Base-by-base conservation (phyloP, 192 early-diverging fungal species). In the Coemansia sp. region DNA sequence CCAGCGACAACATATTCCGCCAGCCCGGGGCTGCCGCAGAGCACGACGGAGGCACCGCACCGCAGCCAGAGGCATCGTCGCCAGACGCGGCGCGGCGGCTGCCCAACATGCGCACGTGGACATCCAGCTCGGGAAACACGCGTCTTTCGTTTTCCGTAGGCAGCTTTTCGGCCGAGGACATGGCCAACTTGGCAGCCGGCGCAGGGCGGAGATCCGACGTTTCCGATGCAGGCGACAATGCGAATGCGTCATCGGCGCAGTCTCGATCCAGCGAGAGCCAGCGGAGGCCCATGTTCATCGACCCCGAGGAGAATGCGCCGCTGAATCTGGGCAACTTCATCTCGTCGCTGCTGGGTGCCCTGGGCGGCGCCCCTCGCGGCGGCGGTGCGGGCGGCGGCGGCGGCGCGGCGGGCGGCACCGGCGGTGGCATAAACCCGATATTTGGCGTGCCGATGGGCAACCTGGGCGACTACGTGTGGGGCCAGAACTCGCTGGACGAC, bases 391-490 rank as follows among this genome's bases (percentile, higher is more conserved):
- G 58, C 9, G 43, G 36, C 8, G 47, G 55, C 36, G 67, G 53
- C 9, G n/a, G n/a, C n/a, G n/a, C n/a, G n/a, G n/a, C n/a, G n/a
- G n/a, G n/a, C n/a, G n/a, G n/a, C n/a, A n/a, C n/a, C n/a, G 43
- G 36, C 8, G 47, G 55, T 30, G 67, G 53, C 9, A 30, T 24
- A 14, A 46, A 40, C 10, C 51, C 66, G 2, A 32, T 78, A 15
- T 67, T 72, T 62, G 73, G 65, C 11, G 55, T 73, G 13, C 67
- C 76, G n/a, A 60, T 73, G 2, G 82, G 80, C 25, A 77, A 86
- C 39, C 77, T 84, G 23, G 80, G 81, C 36, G 94, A 97, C 72
- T 97, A 97, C 69, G 94, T 80, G 6, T 88, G 89, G 72, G 87
- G 88, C 25, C 85, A 88, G 34, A 60, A 72, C 50, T 90, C 84